These are phyloP conservation scores for Aphanomyces stellatus DNA, from an alignment of 352 stramenopile genomes.

Conservation along the genomic window DNA sequence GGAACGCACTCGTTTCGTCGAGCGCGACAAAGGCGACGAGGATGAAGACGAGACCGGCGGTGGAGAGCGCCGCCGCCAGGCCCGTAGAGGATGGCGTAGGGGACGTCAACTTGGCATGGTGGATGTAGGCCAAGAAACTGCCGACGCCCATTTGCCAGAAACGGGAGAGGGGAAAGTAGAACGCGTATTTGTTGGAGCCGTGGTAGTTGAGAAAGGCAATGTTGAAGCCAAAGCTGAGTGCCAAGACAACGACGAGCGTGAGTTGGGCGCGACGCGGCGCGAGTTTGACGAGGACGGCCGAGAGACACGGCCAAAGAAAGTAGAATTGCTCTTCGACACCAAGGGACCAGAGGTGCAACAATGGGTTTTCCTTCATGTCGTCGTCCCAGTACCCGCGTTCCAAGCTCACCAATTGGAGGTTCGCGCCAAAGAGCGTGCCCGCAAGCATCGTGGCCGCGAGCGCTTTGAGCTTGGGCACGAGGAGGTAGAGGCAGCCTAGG, in stretches of 20 bases:
- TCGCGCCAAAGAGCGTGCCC: conserved; percentile 17
- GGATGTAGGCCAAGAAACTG: conserved; percentile 4
- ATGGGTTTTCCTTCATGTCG: conserved; percentile 16
- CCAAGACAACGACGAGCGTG: not conserved
- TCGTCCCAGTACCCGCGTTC: conserved; percentile 9
- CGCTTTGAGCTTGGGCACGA: conserved; percentile 11
- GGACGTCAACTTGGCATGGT: not conserved
- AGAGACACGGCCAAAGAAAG: conserved; percentile 15
- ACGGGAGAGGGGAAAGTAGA: conserved; percentile 9
- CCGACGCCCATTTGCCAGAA: conserved; percentile 19
- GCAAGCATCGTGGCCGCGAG: conserved; percentile 16
- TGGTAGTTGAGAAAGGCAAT: not conserved
- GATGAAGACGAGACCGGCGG: not conserved
- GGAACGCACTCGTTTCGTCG: conserved; percentile 10
- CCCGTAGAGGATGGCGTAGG: not conserved
- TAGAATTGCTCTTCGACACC: conserved; percentile 21
- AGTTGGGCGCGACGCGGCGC: not conserved
- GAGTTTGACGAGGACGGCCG: not conserved
- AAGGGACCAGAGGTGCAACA: conserved; percentile 19
- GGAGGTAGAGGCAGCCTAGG: conserved; percentile 9
- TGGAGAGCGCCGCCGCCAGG: not conserved
- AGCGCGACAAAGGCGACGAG: not conserved
- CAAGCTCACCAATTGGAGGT: conserved; percentile 11
- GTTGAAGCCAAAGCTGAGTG: conserved; percentile 12
- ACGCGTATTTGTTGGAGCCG: conserved; percentile 10